Conservation (phyloP, 2,329 filamentous ascomycete genomes). For the Hirsutella rhossiliensis region DNA sequence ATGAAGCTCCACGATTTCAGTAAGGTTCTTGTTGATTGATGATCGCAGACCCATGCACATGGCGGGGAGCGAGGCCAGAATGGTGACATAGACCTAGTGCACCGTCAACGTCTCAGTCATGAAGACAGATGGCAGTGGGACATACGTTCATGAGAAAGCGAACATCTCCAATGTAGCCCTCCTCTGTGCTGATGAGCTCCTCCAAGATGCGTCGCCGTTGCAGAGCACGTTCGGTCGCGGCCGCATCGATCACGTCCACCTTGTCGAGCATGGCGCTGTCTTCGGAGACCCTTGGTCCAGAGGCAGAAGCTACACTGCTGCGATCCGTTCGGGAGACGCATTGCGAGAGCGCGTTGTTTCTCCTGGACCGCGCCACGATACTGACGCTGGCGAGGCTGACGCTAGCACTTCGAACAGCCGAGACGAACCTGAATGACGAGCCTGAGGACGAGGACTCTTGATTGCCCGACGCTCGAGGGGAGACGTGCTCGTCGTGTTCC, state of each 20-base stretch:
- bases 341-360: constrained; percentile 36
- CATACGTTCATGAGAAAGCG: constrained; percentile 76
- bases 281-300: constrained; percentile 49
- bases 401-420: constrained; percentile 70
- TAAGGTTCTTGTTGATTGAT: constrained; percentile 68
- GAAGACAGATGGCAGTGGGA: neutral
- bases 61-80: constrained; percentile 59
- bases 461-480: constrained; percentile 2
- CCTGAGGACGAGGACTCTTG: constrained; percentile 43
- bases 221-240: constrained; percentile 56
- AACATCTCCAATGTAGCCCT: constrained; percentile 77
- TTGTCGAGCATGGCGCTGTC: constrained; percentile 51
- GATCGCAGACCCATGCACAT: constrained; percentile 52
- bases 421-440: constrained; percentile 69
- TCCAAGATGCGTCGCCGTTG: constrained; percentile 72
- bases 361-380: constrained; percentile 48
- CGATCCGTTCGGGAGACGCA: constrained; percentile 47
- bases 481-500: neutral
- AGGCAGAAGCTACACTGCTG: constrained; percentile 49
- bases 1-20: constrained; percentile 71
- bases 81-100: constrained; percentile 57
- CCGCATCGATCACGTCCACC: constrained; percentile 45
- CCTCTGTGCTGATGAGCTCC: constrained; percentile 77
- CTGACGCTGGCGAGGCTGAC: constrained; percentile 66
- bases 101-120: constrained; percentile 7